phyloP scores from a whole-genome alignment of 2,329 filamentous ascomycete species.

The Colletotrichum sp. region DNA sequence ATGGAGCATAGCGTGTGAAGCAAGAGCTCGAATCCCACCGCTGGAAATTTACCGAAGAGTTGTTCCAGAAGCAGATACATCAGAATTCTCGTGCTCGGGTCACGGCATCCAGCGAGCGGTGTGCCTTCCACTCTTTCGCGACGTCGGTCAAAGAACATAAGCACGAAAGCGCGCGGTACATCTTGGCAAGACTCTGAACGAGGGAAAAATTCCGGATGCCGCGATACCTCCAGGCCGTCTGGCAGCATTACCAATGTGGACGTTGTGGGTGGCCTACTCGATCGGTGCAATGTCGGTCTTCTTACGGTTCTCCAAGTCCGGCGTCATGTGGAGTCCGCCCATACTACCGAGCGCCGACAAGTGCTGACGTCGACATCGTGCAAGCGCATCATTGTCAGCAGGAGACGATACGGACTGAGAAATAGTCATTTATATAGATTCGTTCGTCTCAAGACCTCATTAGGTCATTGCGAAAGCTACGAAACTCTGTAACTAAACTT shows the following conservation, averaged over 20 bases:
- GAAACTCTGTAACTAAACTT: not conserved
- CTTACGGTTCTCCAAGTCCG: not conserved
- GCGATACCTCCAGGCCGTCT: not conserved
- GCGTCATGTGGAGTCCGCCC: not conserved
- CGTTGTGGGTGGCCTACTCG: not conserved
- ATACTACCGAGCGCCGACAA: not conserved
- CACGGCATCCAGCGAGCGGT: not conserved
- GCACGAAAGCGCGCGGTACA: not conserved
- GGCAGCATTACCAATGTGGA: not conserved
- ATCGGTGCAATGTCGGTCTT: not conserved
- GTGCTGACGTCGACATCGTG: not conserved
- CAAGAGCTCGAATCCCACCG: rapidly evolving
- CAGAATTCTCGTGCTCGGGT: not conserved
- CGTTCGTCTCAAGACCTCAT: not conserved
- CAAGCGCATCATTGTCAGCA: not conserved
- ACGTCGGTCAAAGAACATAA: not conserved
- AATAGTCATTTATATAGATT: rapidly evolving
- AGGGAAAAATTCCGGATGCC: not conserved
- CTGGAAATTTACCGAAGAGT: not conserved
- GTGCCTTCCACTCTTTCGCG: not conserved
- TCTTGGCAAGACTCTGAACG: not conserved
- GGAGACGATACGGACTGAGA: not conserved
- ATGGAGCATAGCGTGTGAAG: not conserved
- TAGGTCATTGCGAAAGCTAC: not conserved
- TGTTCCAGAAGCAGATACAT: not conserved